Base-by-base conservation (phyloP, 139 green algal genomes). In the Diplosphaera chodatii region DNA sequence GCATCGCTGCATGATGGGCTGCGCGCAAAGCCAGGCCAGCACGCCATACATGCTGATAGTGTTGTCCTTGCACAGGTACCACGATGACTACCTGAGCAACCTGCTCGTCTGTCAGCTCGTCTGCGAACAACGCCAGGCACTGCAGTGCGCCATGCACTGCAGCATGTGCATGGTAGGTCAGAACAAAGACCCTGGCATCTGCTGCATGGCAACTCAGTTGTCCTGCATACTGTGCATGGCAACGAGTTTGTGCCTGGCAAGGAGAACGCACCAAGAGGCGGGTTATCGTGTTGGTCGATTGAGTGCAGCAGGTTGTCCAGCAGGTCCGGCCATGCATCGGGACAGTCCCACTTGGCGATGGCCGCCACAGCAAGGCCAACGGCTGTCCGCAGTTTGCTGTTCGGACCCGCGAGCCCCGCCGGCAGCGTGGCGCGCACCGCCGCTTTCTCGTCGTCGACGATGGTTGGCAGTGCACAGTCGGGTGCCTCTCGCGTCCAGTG, bases 71-170 rank as follows among this genome's bases (percentile, higher is more conserved):
- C n/a, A n/a, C n/a, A n/a, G n/a, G n/a, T n/a, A n/a, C n/a, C n/a
- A n/a, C n/a, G n/a, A n/a, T n/a, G n/a, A n/a, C n/a, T n/a, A 91
- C 78, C 75, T 82, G 33, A 3, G 83, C 63, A 32, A 89, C 74
- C 68, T 93, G 85, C 55, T 82, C 69, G 30, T 96, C 87, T 3
- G 89, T 87, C 30, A 97, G 87, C 59, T 97, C 92, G 5, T 84
- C 82, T 22, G 82, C 82, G 55, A 97, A 84, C 28, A 97, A 77
- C 3, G 82, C 78, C 55, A 97, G 76, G 78, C 89, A 96, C 20
- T 82, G 80, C 33, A 97, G 75, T 0, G 83, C 82, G 30, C 92
- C 92, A 32, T 82, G 66, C 33, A 97, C 87, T 91, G 79, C 67
- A 13, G 41, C 55, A 40, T n/a, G n/a, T n/a, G n/a, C n/a, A n/a